phyloP scores from a whole-genome alignment of 495 filamentous ascomycete species.

The Penicillium manginii region DNA sequence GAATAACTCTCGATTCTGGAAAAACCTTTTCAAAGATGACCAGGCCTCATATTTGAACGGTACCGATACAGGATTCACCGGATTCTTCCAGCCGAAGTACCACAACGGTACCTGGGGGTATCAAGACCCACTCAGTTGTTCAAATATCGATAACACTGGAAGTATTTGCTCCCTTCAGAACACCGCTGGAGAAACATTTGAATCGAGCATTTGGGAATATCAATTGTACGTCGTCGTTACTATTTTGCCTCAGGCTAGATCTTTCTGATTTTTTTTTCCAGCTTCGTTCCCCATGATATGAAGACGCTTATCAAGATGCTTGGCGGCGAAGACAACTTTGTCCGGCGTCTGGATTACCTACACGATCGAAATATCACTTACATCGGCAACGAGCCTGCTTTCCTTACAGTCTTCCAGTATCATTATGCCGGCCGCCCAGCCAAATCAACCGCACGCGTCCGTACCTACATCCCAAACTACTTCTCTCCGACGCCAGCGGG shows the following conservation, averaged over 20 bases:
- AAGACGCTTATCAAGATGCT: conserved; percentile 59
- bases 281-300: conserved; percentile 75
- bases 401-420: conserved; percentile 73
- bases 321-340: conserved; percentile 62
- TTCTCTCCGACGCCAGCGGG: conserved; percentile 49
- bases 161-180: conserved; percentile 67
- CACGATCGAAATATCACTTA: conserved; percentile 58
- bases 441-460: conserved; percentile 49
- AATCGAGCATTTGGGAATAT: conserved; percentile 75
- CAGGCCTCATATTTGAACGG: conserved; percentile 50
- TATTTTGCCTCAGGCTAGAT: neutral
- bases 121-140: conserved; percentile 59
- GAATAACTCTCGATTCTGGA: conserved; percentile 64
- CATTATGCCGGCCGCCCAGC: conserved; percentile 71
- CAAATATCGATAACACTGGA: conserved; percentile 44
- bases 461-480: conserved; percentile 48
- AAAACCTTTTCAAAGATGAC: conserved; percentile 67
- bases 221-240: conserved; percentile 52
- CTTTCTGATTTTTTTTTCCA: conserved; percentile 13
- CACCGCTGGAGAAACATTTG: conserved; percentile 59
- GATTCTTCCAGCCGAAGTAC: conserved; percentile 70
- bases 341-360: conserved; percentile 67
- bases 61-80: conserved; percentile 55
- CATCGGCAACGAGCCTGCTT: conserved; percentile 72
- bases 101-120: conserved; percentile 61